phyloP scores from a whole-genome alignment of 2,329 filamentous ascomycete genomes.

The Penicillium sp. region DNA sequence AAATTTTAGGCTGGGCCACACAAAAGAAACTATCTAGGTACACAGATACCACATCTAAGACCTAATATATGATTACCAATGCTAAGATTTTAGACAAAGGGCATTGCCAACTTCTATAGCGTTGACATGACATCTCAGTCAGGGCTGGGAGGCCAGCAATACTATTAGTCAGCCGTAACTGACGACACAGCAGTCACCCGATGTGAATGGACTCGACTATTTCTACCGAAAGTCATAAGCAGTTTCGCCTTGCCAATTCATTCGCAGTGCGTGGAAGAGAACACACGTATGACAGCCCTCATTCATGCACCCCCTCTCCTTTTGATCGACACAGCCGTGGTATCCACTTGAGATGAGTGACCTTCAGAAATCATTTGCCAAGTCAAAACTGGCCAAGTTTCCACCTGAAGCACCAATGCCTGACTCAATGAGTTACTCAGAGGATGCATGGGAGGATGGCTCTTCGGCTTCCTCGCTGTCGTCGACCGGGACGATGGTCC shows the following conservation, averaged over 20 bases:
- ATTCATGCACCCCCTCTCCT: not conserved
- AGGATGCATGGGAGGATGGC: slow-evolving; percentile 56
- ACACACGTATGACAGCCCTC: not conserved
- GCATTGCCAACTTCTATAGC: not conserved
- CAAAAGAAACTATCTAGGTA: no score
- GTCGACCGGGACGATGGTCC: slow-evolving; percentile 87
- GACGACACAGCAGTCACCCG: not conserved
- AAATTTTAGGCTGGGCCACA: no score
- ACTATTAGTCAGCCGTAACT: not conserved
- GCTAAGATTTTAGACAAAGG: not conserved
- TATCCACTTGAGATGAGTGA: slow-evolving; percentile 64
- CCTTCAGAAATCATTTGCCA: slow-evolving; percentile 75
- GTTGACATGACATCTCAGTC: not conserved
- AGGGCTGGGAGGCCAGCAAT: not conserved
- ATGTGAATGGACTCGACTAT: not conserved
- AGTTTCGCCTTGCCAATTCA: not conserved
- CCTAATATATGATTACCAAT: not conserved
- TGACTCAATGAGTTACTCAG: slow-evolving; percentile 39
- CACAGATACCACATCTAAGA: no score
- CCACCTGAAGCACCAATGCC: slow-evolving; percentile 57
- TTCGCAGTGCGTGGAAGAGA: not conserved
- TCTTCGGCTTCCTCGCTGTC: slow-evolving; percentile 81
- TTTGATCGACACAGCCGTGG: slow-evolving; percentile 8
- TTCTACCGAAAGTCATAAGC: not conserved
- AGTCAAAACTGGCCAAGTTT: slow-evolving; percentile 66